Evolutionary conservation across 2,329 filamentous ascomycete species (phyloP).

Genomic region (Alternaria sp.): DNA sequence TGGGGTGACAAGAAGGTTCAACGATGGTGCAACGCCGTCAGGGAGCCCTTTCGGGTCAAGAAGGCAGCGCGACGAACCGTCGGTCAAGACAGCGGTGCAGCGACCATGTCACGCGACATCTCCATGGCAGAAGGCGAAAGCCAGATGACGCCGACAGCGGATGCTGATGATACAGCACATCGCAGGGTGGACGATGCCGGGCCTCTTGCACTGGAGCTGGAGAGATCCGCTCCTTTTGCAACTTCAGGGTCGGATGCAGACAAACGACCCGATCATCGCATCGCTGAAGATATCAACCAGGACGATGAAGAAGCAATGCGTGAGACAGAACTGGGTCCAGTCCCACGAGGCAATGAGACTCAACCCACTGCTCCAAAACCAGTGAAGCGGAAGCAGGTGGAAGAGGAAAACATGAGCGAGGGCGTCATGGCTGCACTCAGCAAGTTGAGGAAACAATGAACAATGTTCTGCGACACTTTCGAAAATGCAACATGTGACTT

Average conservation of each 20-base stretch:
- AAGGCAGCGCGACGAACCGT: slow-evolving; percentile 68
- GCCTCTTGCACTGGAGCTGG: slow-evolving; percentile 34
- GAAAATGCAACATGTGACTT: background rate
- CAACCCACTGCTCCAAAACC: slow-evolving; percentile 16
- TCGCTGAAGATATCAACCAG: slow-evolving; percentile 44
- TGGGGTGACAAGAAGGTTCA: slow-evolving; percentile 97
- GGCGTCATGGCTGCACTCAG: slow-evolving; percentile 65
- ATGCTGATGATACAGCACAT: slow-evolving; percentile 29
- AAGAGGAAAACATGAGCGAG: slow-evolving; percentile 59
- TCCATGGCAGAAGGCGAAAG: slow-evolving; percentile 34
- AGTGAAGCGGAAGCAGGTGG: slow-evolving; percentile 46
- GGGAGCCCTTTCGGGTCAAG: slow-evolving; percentile 81
- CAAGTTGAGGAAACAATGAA: slow-evolving; percentile 55
- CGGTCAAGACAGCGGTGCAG: slow-evolving; percentile 39
- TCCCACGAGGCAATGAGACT: slow-evolving; percentile 29
- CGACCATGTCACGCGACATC: slow-evolving; percentile 31
- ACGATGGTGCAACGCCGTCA: slow-evolving; percentile 79
- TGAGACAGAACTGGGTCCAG: slow-evolving; percentile 28
- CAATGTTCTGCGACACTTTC: background rate
- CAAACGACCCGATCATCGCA: slow-evolving; percentile 41
- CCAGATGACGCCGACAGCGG: slow-evolving; percentile 13
- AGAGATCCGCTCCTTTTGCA: slow-evolving; percentile 25
- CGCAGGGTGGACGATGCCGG: slow-evolving; percentile 39
- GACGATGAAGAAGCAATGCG: slow-evolving; percentile 57
- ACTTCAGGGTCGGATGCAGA: slow-evolving; percentile 42